phyloP scores from a whole-genome alignment of 2,329 filamentous ascomycete species.

The Ceratocystiopsis minuta region DNA sequence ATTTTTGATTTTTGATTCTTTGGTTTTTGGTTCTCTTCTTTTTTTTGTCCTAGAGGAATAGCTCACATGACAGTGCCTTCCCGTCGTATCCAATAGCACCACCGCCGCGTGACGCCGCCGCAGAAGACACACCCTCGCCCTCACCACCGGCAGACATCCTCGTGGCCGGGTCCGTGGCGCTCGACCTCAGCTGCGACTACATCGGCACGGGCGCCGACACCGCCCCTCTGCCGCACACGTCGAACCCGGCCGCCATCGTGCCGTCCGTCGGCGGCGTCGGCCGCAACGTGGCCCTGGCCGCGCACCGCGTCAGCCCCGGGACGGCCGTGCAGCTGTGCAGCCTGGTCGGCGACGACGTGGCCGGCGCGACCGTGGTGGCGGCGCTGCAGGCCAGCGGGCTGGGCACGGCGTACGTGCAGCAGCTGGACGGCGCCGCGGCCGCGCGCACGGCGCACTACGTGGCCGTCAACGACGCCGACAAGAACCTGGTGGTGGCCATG shows the following conservation, averaged over 20 bases:
- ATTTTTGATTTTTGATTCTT: not conserved
- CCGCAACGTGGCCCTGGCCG: constrained; percentile 75
- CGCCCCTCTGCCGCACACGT: constrained; percentile 49
- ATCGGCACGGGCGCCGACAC: constrained; percentile 13
- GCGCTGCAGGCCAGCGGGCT: constrained; percentile 48
- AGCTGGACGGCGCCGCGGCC: constrained; percentile 25
- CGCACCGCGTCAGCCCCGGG: constrained; percentile 45
- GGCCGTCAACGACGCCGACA: constrained; percentile 67
- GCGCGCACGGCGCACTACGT: constrained; percentile 78
- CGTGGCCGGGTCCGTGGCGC: constrained; percentile 75
- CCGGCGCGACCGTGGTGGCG: constrained; percentile 54
- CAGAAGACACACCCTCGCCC: too few species aligned
- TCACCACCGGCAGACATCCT: constrained; percentile 30
- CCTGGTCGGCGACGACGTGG: constrained; percentile 63
- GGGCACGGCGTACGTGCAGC: constrained; percentile 42
- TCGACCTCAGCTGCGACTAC: constrained; percentile 78
- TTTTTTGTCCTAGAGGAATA: too few species aligned
- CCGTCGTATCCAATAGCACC: too few species aligned
- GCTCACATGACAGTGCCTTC: too few species aligned
- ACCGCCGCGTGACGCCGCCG: too few species aligned
- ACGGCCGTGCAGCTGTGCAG: constrained; percentile 57
- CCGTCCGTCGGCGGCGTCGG: constrained; percentile 84
- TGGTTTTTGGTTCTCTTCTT: too few species aligned
- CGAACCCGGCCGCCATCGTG: constrained; percentile 64
- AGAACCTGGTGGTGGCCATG: constrained; percentile 80